Percentiles rank a stretch among this genome's conserved stretches.
phyloP scores from a whole-genome alignment of 345 rosid species.

The Gossypium bickii region DNA sequence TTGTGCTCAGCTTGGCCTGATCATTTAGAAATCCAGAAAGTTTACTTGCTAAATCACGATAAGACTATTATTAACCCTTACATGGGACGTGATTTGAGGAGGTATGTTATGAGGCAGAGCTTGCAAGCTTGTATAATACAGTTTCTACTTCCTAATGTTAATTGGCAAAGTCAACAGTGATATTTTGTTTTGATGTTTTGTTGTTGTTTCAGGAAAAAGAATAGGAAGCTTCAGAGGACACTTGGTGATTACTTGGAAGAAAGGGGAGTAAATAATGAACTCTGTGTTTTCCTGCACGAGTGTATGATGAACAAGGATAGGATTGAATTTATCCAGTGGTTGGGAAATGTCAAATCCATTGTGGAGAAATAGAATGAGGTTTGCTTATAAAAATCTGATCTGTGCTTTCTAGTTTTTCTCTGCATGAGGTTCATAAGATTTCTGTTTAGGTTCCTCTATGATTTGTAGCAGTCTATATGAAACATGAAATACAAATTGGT shows the following conservation, averaged over 20 bases:
- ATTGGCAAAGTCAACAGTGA: background rate
- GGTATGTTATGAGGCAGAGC: background rate
- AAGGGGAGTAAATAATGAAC: conserved; percentile 58
- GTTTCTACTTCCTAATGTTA: background rate
- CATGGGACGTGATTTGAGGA: conserved; percentile 54
- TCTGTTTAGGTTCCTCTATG: background rate
- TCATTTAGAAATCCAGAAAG: conserved; percentile 51
- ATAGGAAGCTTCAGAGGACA: conserved; percentile 38
- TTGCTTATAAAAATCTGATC: background rate
- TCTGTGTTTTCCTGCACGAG: conserved; percentile 61
- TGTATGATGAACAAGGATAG: conserved; percentile 71
- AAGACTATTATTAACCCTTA: conserved; percentile 36
- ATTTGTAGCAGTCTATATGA: background rate
- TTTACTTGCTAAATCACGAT: conserved; percentile 37
- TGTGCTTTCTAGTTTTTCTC: background rate
- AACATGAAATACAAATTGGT: background rate
- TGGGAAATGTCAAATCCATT: conserved; percentile 44
- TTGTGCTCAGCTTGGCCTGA: conserved; percentile 60
- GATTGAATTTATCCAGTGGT: conserved; percentile 64
- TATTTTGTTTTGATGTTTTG: background rate
- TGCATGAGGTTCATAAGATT: background rate
- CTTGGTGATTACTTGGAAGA: conserved; percentile 43
- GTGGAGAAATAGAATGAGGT: conserved; percentile 30
- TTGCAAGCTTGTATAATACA: background rate
- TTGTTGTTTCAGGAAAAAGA: conserved; percentile 41